Percentiles rank a stretch among this genome's conserved stretches.
Evolutionary conservation across 768 basidiomycete genomes (phyloP).

Genomic region (Suillus clintonianus): DNA sequence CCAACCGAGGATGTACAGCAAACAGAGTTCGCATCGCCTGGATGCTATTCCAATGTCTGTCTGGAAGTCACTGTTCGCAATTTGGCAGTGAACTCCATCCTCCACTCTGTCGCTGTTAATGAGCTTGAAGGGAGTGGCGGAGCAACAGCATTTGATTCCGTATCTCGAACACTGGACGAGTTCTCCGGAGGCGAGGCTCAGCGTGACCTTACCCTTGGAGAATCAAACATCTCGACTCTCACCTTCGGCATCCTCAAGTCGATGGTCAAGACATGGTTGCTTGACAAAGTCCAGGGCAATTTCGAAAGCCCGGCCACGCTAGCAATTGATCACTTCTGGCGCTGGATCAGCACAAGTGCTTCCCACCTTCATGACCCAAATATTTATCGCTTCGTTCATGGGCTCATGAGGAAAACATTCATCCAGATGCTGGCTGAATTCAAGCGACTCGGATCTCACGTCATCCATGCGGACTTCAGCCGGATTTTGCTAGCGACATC

Average conservation of each 20-base stretch:
- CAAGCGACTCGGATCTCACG: conserved; percentile 88
- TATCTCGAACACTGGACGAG: conserved; percentile 87
- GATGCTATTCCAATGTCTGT: conserved; percentile 91
- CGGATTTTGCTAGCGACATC: conserved; percentile 89
- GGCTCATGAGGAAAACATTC: conserved; percentile 97
- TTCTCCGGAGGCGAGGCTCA: conserved; percentile 65
- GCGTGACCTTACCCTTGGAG: conserved; percentile 81
- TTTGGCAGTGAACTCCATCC: conserved; percentile 89
- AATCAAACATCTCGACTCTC: conserved; percentile 84
- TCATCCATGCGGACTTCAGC: conserved; percentile 93
- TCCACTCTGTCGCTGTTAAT: conserved; percentile 94
- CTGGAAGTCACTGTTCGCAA: conserved; percentile 88
- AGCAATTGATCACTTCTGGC: conserved; percentile 93
- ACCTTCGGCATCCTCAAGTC: conserved; percentile 82
- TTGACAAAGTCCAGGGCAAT: conserved; percentile 77
- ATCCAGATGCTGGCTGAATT: conserved; percentile 97
- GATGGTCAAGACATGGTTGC: conserved; percentile 89
- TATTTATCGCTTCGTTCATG: conserved; percentile 89
- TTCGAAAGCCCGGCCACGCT: conserved; percentile 66
- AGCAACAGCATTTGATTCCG: conserved; percentile 90
- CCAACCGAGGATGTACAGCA: conserved; percentile 76
- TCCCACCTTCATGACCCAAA: conserved; percentile 91
- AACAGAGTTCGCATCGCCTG: conserved; percentile 82
- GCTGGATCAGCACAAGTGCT: conserved; percentile 88
- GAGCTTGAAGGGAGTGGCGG: conserved; percentile 97